Evolutionary conservation across 2,329 filamentous ascomycete genomes (phyloP).

Genomic region (Pseudocercospora eumusae): DNA sequence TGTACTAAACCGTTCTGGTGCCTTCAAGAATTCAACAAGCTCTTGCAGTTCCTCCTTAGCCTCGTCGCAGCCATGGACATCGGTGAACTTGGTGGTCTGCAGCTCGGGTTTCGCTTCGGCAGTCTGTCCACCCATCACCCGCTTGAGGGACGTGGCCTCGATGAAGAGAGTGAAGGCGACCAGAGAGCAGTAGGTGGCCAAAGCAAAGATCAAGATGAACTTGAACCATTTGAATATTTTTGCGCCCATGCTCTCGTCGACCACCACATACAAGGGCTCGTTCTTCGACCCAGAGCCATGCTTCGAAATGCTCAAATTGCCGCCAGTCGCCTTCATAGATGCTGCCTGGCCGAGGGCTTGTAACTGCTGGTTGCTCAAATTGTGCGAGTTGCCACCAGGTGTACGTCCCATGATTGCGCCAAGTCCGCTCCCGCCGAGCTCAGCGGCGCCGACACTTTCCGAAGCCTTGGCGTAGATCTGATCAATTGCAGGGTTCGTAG

Average conservation of each 20-base stretch:
- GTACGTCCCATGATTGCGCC: conserved; percentile 31
- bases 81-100: conserved; percentile 85
- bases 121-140: conserved; percentile 68
- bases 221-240: conserved; percentile 89
- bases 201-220: conserved; percentile 75
- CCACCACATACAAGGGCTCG: conserved; percentile 89
- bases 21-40: conserved; percentile 92
- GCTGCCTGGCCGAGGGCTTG: conserved; percentile 82
- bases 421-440: conserved; percentile 35
- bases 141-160: conserved; percentile 79
- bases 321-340: conserved; percentile 68
- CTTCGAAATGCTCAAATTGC: conserved; percentile 60
- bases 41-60: conserved; percentile 98
- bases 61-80: conserved; percentile 96
- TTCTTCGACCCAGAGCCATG: conserved; percentile 70
- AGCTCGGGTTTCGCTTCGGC: conserved; percentile 90
- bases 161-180: conserved; percentile 79
- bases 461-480: conserved; percentile 77
- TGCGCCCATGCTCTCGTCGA: conserved; percentile 81
- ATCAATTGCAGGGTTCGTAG: conserved; percentile 75
- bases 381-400: conserved; percentile 42
- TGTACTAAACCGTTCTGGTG: conserved; percentile 88
- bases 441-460: conserved; percentile 57
- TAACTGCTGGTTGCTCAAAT: conserved; percentile 62
- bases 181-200: conserved; percentile 77